Base-by-base conservation (phyloP, 495 filamentous ascomycete genomes). In the Patellaria atrata region DNA sequence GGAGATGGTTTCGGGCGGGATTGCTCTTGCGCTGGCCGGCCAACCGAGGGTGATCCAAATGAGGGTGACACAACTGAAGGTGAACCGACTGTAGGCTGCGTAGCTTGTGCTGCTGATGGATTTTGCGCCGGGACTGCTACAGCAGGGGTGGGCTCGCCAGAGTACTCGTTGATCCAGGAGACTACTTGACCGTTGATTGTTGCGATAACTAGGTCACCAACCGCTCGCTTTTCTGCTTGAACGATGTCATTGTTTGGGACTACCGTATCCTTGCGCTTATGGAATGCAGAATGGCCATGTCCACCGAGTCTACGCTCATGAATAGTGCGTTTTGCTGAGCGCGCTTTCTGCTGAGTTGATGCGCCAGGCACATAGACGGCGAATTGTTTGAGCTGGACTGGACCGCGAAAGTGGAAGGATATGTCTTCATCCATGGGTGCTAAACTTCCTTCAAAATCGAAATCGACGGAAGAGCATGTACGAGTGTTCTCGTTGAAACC, bases 321-420 rank as follows among this genome's bases (percentile, higher is more conserved):
- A 17, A 47, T 40, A 26, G 48, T 53, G 28, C 39, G 30, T 26
- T 26, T 11, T 38, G 38, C 29, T n/a, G n/a, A n/a, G n/a, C n/a
- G n/a, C n/a, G 34, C 25, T 5, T 35, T 24, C 2, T 18, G 14
- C n/a, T n/a, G n/a, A n/a, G n/a, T n/a, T n/a, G n/a, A n/a, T n/a
- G n/a, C n/a, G n/a, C n/a, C n/a, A n/a, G n/a, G n/a, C n/a, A n/a
- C n/a, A n/a, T n/a, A n/a, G 16, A 71, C 70, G 4, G 76, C 79
- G 20, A 82, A 52, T 34, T 77, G 59, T 40, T 70, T 68, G 10
- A 84, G 43, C 5, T 59, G 38, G 30, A 79, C 43, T 2, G 79
- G 79, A 7, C 77, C 79, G 23, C 78, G 73, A 50, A 84, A 67
- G 46, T 80, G 73, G 29, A 81, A 31, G 0, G 75, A 77, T 21